Evolutionary conservation across 768 basidiomycete species (phyloP), one percentile per base, ranked within the genome.

Genomic region (Hypsizygus marmoreus): DNA sequence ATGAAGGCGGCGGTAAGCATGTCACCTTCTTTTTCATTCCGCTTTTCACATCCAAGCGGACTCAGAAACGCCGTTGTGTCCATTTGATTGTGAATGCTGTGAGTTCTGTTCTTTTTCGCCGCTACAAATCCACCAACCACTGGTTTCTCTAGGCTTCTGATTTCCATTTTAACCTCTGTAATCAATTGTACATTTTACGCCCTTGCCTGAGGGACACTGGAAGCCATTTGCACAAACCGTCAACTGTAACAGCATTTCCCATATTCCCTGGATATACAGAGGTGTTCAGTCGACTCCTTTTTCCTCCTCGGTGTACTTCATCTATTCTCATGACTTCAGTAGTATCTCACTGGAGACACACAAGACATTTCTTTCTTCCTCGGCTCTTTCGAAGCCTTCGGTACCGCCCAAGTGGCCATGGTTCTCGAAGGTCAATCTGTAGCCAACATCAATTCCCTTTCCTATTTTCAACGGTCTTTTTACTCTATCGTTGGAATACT

Each of bases 1-100:
- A 76, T 45, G 71, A 78, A 46, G 84, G 84, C 34, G 91, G 91
- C 60, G 89, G 91, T 89, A 65, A 68, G 80, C 57, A 41, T 35
- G 30, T 43, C 30, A 41, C 22, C 31, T 37, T 30, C 20, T 23
- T 13, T 33, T 12, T 23, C 40, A 50, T 47, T 51, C 43, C 47
- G 22, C 53, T 47, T 63, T 62, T 59, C 49, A 58, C 53, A 50
- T 53, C 42, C 53, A 45, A 41, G 49, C 48, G 60, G 36, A 35
- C 49, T 24, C 66, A 93, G 91, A 88, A 63, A 91, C 91, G 0
- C 79, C 87, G 3, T 64, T 88, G 30, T 93, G 91, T 69, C 91
- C 91, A 5, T 93, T 93, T 60, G 91, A 93, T 62, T 93, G 91
- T 64, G 74, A 88, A 28, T 93, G 91, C 57, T 93, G 91, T 91